Evolutionary conservation across 2,329 filamentous ascomycete species (phyloP), one percentile per base, ranked within the genome.

Genomic region (Cercospora brassicicola): DNA sequence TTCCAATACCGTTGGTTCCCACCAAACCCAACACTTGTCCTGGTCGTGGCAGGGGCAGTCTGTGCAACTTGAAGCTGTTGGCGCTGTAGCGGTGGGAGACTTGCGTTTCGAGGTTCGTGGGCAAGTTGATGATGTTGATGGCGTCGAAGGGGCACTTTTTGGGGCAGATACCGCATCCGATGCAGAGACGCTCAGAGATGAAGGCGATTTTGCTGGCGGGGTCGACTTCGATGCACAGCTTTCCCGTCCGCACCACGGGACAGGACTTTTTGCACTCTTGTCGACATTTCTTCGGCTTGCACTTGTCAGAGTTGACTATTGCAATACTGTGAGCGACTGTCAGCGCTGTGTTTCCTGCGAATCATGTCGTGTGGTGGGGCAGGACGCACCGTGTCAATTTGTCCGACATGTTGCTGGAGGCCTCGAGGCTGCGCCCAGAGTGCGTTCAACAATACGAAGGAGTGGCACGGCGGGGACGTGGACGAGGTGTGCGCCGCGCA

Each of bases 101-200:
- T 81, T 98, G 92, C 73, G 91, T 96, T 82, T 99, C 95, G 82
- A 99, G 91, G 84, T 99, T 99, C 81, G 95, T 99, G 75, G 96
- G 95, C 86, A 99, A 85, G 85, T 99, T 99, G 93, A 99, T 99
- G 82, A 99, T 99, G 81, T 94, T 96, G 83, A 99, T 99, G 73
- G 95, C 95, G 79, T 94, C 91, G 82, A 99, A 99, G 15, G 95
- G 95, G 82, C 95, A 99, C 82, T 98, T 98, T 86, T 99, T 99
- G 55, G 94, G 93, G 82, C 96, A 99, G 84, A 99, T 99, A 90
- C 95, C 96, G 79, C 96, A 99, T 82, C 95, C 95, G 77, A 98
- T 97, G 81, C 94, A 97, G 71, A 97, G 89, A 72, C 89, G 89
- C 82, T 99, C 95, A 73, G 94, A 98, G 78, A 99, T 96, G 86